phyloP scores from a whole-genome alignment of 1,139 yeast species.

The Taiozyma sp. region DNA sequence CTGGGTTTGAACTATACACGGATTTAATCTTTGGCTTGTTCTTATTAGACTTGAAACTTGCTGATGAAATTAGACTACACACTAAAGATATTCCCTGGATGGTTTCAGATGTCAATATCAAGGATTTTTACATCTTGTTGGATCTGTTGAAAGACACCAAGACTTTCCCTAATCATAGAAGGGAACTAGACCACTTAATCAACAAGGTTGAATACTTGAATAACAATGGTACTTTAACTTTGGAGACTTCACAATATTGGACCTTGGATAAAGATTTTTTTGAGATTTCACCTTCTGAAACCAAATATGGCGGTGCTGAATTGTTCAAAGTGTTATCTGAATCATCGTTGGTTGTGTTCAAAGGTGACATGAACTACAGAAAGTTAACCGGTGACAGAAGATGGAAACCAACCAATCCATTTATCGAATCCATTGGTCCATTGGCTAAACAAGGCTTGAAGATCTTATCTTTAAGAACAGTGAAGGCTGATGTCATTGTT shows the following conservation, averaged over 20 bases:
- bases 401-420: conserved; percentile 84
- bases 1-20: conserved; percentile 92
- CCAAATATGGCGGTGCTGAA: conserved; percentile 51
- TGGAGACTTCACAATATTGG: conserved; percentile 80
- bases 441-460: conserved; percentile 57
- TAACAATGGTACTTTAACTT: conserved; percentile 44
- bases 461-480: conserved; percentile 76
- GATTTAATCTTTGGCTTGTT: conserved; percentile 76
- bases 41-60: conserved; percentile 66
- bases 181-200: conserved; percentile 37
- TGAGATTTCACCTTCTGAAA: conserved; percentile 50
- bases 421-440: conserved; percentile 63
- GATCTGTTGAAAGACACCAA: conserved; percentile 48
- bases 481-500: conserved; percentile 96
- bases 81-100: conserved; percentile 95
- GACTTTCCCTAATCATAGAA: conserved; percentile 45
- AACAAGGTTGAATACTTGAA: conserved; percentile 46
- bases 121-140: conserved; percentile 64
- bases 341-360: conserved; percentile 64
- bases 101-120: conserved; percentile 91
- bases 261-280: conserved; percentile 72
- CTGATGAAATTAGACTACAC: conserved; percentile 66
- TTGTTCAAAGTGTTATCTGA: conserved; percentile 48
- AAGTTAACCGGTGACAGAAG: conserved; percentile 86
- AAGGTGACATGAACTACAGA: conserved; percentile 95